Base-by-base conservation (phyloP, 306 rosid genomes). In the Dryas alaskensis region DNA sequence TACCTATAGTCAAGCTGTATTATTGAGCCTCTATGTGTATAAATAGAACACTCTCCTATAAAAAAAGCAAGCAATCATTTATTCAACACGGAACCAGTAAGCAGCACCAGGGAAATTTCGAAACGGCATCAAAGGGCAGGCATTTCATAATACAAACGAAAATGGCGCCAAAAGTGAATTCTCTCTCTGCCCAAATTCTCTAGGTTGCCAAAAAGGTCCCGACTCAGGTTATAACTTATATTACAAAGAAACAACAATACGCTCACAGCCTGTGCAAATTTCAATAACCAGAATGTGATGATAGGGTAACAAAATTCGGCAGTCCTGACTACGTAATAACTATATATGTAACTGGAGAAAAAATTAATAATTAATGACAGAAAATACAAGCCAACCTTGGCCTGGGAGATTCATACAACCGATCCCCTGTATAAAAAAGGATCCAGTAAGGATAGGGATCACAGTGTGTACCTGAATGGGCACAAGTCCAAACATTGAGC, bases 311-410 rank as follows among this genome's bases (percentile, higher is more conserved):
- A 85, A 89, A 87, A 81, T 83, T 89, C 86, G 51, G 59, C 82
- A 87, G 92, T 85, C 87, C 78, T 70, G 87, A 80, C 90, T 87
- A 87, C 57, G 87, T 81, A 84, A 87, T 82, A 87, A 84, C 96
- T 87, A 90, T 83, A 87, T 88, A 88, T 83, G 91, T 81, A 83
- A 82, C 84, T 73, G 63, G 73, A 69, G 50, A 54, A 60, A n/a
- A 54, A 27, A 13, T 54, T 62, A 79, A 79, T 84, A 83, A 66
- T 79, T 70, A 58, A 71, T 83, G 85, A 75, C 82, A 83, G 76
- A 85, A 78, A 87, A 75, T 80, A 70, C 76, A 87, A 78, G 80
- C 86, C 80, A 78, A 88, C 90, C 79, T 74, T 81, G 74, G 88
- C 88, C 87, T 70, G 74, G 83, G 85, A 83, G 82, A 85, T 86